Evolutionary conservation across 1,139 yeast genomes (phyloP), one percentile per base, ranked within the genome.

Genomic region (Blastobotrys petasosporus): DNA sequence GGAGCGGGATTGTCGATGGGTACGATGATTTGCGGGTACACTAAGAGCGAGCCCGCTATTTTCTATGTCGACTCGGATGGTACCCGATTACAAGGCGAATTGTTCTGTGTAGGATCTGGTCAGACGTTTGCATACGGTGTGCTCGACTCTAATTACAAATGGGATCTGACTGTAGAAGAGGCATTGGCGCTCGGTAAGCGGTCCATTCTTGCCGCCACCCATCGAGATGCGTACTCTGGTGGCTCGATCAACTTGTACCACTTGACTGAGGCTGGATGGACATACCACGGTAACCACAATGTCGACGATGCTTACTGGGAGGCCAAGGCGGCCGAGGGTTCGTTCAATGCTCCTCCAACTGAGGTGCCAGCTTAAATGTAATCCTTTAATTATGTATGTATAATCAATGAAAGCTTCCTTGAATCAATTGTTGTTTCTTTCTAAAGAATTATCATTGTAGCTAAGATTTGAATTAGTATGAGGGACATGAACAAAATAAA

Each of bases 101-200:
- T 88, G 54, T 94, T 94, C 69, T 88, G 97, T 74, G 99, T 92
- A 32, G 99, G 99, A 41, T 90, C 97, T 1, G 99, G 99, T 68
- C 98, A 92, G 70, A 92, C 98, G 1, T 92, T 92, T 69, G 99
- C 99, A n/a, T 92, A 92, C 63, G 98, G 99, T 75, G 98, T 92
- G 23, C 75, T 92, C 55, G 99, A 92, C 66, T 79, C 95, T 32
- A 88, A 85, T 58, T 85, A 87, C 69, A 77, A 75, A 58, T 87
- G 95, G 95, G 97, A 90, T 60, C 69, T 90, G 55, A 64, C 85
- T 1, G 94, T 85, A 7, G 97, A 92, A 54, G 97, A 92, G 52
- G 98, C 98, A 3, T 75, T 94, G 55, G 85, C 84, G 60, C 76
- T 92, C 55, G 99, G 98, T 54, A 90, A 90, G 70, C 82, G 99